Evolutionary conservation across 2,329 filamentous ascomycete genomes (phyloP), one percentile per base, ranked within the genome.

Genomic region (Microsporum ferrugineum): DNA sequence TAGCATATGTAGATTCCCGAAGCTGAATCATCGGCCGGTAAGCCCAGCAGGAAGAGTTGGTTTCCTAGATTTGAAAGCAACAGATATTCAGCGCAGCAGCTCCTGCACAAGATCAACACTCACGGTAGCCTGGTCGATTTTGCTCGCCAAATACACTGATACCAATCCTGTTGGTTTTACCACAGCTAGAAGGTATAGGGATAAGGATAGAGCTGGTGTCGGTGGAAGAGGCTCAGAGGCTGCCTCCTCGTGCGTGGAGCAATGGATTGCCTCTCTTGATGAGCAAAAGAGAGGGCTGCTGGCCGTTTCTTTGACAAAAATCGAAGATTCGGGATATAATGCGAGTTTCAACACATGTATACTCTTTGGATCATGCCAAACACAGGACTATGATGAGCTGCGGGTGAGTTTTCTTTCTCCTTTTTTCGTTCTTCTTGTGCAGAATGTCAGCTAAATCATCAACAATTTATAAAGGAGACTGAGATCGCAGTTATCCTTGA

Each of bases 111-210:
- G 12, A n/a, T 41, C 39, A 41, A 41, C 12, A 0, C 39, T 41
- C 39, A 41, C 8, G 12, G 12, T 41, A 41, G 55, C 41, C 36
- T 61, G 63, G 60, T 45, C 60, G 23, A 58, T 61, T 49, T n/a
- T 61, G 29, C 60, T 61, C 12, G 43, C 56, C 5, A 58, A 23
- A 14, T 61, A 61, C 33, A 55, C 31, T 23, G 60, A 55, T 47
- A 41, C 39, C 12, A 41, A 41, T 41, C 39, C 39, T 14, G 39
- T 41, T 41, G 39, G 4, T 5, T 41, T 41, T 41, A 3, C 8
- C n/a, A 41, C 39, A 14, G 39, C n/a, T 14, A 41, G 12, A 2
- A 41, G 12, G 5, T 41, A 14, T 14, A 12, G n/a, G 39, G 10
- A 14, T 4, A 41, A 41, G 2, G 12, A n/a, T 41, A 41, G 8